These are phyloP conservation scores for Hypericum perforatum DNA, from an alignment of 345 rosid genomes.

Conservation along the genomic window DNA sequence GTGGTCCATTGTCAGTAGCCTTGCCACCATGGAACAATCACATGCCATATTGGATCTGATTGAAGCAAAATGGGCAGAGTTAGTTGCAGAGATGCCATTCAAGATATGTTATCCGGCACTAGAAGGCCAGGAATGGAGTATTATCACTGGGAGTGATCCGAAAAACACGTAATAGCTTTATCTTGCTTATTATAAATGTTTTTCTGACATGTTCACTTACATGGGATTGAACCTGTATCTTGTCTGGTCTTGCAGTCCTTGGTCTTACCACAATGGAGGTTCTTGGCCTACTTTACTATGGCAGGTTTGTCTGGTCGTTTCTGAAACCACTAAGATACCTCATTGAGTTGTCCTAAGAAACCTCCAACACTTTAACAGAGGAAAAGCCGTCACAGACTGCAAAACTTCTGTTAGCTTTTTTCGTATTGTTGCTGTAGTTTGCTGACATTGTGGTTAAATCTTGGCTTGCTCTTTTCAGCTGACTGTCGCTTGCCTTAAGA, in stretches of 20 bases:
- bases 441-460: background rate
- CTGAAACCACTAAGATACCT: too few species aligned
- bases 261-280: slow-evolving; percentile 98
- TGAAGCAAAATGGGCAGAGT: slow-evolving; percentile 87
- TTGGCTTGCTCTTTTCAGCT: background rate
- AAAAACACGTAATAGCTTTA: slow-evolving; percentile 77
- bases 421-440: background rate
- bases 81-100: slow-evolving; percentile 88
- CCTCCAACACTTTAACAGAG: too few species aligned
- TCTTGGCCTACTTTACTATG: slow-evolving; percentile 97
- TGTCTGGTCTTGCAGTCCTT: slow-evolving; percentile 44
- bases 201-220: background rate
- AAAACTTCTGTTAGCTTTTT: background rate
- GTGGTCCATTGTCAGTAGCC: slow-evolving; percentile 67
- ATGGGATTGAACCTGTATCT: slow-evolving; percentile 1
- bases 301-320: slow-evolving; percentile 44
- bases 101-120: slow-evolving; percentile 90
- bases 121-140: slow-evolving; percentile 85
- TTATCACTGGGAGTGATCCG: slow-evolving; percentile 94
- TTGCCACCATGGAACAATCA: slow-evolving; percentile 63
- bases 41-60: slow-evolving; percentile 66
- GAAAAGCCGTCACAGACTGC: too few species aligned
- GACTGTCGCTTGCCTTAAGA: slow-evolving; percentile 8
- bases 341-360: too few species aligned
- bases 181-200: background rate